phyloP scores from a whole-genome alignment of 1,284 basidiomycete species.

The Sporisorium graminicola region DNA sequence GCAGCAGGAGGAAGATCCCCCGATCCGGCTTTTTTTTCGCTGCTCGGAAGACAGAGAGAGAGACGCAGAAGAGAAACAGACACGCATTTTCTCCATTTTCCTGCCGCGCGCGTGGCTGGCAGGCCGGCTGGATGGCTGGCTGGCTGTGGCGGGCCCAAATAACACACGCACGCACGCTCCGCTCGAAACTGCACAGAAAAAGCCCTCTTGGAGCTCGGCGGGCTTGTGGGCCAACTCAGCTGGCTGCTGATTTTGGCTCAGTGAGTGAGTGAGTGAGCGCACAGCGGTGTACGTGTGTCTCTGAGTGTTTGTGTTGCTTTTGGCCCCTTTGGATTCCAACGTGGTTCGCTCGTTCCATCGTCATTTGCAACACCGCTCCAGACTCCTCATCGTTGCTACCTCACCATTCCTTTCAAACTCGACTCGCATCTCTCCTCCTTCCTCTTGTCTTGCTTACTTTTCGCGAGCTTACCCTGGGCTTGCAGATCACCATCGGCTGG shows the following conservation, averaged over 20 bases:
- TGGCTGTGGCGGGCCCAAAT: too few relatives aligned
- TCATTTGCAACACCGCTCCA: constrained; percentile 15
- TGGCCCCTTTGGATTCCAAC: not conserved
- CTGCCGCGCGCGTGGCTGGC: not conserved
- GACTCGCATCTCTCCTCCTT: not conserved
- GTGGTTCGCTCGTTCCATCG: not conserved
- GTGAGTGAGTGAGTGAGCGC: not conserved
- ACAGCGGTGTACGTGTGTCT: too few relatives aligned
- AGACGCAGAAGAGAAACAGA: not conserved
- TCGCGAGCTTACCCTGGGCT: too few relatives aligned
- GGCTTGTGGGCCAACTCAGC: not conserved
- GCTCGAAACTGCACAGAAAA: not conserved
- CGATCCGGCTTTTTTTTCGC: constrained; percentile 2
- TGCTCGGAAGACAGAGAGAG: not conserved
- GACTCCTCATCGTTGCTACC: constrained; percentile 1
- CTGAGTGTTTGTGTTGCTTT: not conserved
- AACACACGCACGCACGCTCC: constrained; percentile 1
- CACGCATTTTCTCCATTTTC: not conserved
- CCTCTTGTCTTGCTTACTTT: not conserved
- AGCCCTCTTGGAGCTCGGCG: not conserved
- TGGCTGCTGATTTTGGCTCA: not conserved
- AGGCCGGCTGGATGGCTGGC: not conserved
- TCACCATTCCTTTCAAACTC: not conserved
- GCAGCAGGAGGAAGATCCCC: not conserved
- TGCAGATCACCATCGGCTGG: not conserved